Evolutionary conservation across 805 yeast species (phyloP), one percentile per base, ranked within the genome.

Genomic region (Wickerhamiella cacticola): DNA sequence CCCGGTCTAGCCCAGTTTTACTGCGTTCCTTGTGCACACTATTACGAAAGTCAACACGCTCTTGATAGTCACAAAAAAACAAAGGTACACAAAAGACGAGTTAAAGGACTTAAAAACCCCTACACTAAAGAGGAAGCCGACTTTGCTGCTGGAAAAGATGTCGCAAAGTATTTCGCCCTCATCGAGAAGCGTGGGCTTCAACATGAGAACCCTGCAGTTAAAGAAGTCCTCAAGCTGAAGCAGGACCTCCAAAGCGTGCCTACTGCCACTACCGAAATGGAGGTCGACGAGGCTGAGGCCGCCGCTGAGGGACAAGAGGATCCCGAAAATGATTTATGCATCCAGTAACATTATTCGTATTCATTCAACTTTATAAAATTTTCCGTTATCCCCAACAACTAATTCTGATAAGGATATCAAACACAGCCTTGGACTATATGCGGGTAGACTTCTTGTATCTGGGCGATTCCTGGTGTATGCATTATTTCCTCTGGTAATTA

Each of bases 1-100:
- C 88, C 96, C 1, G 99, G 99, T 1, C 68, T 92, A 55, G 99
- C 96, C 13, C 97, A 92, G 65, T 81, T 76, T 65, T 92, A 85
- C 64, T 92, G 97, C 65, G 73, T 92, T 47, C 95, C 87, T 54
- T 92, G 99, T 71, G 94, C 94, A 43, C 83, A 81, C 62, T 86
- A 92, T 65, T 86, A 78, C 59, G 96, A 88, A 62, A 79, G 80
- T 49, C 86, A 82, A 40, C 63, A 66, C 26, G 82, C 94, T 6
- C 70, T 84, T 48, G 77, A 76, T 51, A 71, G 79, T 12, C 99
- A 92, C 67, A 66, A 73, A 53, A 76, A 77, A 56, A 72, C 82
- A 3, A 88, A 87, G 59, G 73, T 79, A 6, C 99, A 92, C 66
- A 88, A 82, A 63, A 76, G 97, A 64, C 72, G 95, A 61, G 81